Evolutionary conservation across 1,284 basidiomycete genomes (phyloP).

Genomic region (Fomes fomentarius): DNA sequence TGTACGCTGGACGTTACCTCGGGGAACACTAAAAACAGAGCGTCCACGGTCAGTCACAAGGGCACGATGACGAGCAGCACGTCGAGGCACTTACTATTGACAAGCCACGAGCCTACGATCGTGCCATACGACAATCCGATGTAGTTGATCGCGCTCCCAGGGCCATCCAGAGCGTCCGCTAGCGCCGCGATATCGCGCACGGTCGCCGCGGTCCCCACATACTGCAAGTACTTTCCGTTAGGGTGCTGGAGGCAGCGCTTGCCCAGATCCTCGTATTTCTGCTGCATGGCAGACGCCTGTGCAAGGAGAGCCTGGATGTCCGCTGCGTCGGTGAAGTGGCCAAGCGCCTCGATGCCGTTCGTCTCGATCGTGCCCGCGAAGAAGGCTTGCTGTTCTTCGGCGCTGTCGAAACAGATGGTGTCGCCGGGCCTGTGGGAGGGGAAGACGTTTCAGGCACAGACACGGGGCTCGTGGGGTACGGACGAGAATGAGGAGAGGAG

Average conservation of each 20-base stretch:
- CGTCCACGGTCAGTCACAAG: not conserved
- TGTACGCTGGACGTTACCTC: not conserved
- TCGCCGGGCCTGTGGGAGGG: constrained; percentile 6
- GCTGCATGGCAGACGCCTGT: constrained; percentile 12
- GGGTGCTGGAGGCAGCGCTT: not conserved
- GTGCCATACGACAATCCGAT: constrained; percentile 20
- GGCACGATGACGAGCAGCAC: too few species aligned
- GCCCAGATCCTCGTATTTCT: constrained; percentile 13
- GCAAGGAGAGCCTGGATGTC: constrained; percentile 6
- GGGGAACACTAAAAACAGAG: not conserved
- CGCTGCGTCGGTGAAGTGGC: constrained; percentile 7
- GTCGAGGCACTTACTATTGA: constrained; percentile 16
- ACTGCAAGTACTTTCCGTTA: constrained; percentile 6
- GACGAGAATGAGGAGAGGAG: too few species aligned
- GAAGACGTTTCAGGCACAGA: not conserved
- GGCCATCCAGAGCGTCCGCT: constrained; percentile 20
- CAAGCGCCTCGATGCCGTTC: constrained; percentile 11
- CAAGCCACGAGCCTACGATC: constrained; percentile 16
- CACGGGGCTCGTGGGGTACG: not conserved
- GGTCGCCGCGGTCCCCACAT: constrained; percentile 22
- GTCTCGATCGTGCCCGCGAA: constrained; percentile 16
- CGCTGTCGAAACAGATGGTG: constrained; percentile 10
- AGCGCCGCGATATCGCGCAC: constrained; percentile 20
- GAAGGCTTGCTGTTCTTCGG: constrained; percentile 4
- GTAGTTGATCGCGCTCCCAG: constrained; percentile 15